These are phyloP conservation scores for Salicornia ramosissima DNA, from an alignment of 148 eudicot species.

Conservation along the genomic window DNA sequence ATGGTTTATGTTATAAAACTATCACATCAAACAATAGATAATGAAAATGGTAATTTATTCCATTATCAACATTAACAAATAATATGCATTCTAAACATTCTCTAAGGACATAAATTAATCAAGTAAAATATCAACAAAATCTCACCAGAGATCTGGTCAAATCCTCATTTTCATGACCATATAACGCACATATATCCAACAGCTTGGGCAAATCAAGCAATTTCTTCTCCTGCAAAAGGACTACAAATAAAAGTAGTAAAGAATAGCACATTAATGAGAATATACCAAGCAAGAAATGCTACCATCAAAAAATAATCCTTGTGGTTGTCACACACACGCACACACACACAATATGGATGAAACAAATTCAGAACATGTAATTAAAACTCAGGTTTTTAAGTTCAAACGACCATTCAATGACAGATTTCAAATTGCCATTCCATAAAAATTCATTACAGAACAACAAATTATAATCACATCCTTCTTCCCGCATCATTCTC, in stretches of 20 bases:
- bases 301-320: background rate
- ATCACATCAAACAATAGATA: no score
- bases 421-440: no score
- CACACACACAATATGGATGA: background rate
- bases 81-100: no score
- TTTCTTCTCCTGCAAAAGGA: conserved; percentile 88
- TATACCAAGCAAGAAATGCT: background rate
- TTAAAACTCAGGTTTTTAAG: no score
- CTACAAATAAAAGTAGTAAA: conserved; percentile 58
- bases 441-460: no score
- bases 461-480: no score
- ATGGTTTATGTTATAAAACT: no score
- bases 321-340: background rate
- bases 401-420: no score
- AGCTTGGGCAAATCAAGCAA: conserved; percentile 85
- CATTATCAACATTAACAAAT: no score
- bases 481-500: no score
- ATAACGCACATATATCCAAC: conserved; percentile 86
- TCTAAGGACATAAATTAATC: background rate
- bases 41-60: no score
- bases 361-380: background rate
- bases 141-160: conserved; percentile 71
- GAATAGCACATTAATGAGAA: conserved; percentile 14
- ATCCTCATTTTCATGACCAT: conserved; percentile 86
- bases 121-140: conserved; percentile 12